phyloP scores from a whole-genome alignment of 192 early-diverging fungal genomes.

The Coemansia sp. region DNA sequence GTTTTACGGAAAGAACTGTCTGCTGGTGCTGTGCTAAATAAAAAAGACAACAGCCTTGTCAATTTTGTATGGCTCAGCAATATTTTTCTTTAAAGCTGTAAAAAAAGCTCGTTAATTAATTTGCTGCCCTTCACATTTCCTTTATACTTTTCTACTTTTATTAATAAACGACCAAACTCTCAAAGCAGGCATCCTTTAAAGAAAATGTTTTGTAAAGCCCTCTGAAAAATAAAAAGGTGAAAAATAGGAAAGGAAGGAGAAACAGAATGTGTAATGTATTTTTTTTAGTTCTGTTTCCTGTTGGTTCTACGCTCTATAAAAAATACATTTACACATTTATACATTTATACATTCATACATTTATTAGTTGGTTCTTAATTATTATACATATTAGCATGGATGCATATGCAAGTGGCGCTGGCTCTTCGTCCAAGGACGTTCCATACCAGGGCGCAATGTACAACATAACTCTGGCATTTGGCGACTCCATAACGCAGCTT shows the following conservation, averaged over 20 bases:
- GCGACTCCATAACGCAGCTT: constrained; percentile 43
- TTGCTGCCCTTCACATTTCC: too few species aligned
- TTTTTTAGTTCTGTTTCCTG: not conserved
- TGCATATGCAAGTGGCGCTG: not conserved
- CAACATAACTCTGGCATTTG: constrained; percentile 35
- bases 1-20: too few species aligned
- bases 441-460: constrained; percentile 21
- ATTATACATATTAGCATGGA: not conserved
- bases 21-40: too few species aligned
- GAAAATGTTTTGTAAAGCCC: too few species aligned
- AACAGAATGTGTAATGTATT: not conserved
- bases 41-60: too few species aligned
- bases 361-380: not conserved
- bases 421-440: not conserved
- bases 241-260: not conserved
- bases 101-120: too few species aligned
- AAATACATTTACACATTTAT: not conserved
- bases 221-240: not conserved
- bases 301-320: not conserved
- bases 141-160: too few species aligned
- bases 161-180: not conserved
- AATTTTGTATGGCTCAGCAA: too few species aligned
- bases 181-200: too few species aligned
- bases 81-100: too few species aligned
- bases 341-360: too few species aligned